phyloP scores from a whole-genome alignment of 2,329 filamentous ascomycete genomes.

The Colletotrichum tropicale region DNA sequence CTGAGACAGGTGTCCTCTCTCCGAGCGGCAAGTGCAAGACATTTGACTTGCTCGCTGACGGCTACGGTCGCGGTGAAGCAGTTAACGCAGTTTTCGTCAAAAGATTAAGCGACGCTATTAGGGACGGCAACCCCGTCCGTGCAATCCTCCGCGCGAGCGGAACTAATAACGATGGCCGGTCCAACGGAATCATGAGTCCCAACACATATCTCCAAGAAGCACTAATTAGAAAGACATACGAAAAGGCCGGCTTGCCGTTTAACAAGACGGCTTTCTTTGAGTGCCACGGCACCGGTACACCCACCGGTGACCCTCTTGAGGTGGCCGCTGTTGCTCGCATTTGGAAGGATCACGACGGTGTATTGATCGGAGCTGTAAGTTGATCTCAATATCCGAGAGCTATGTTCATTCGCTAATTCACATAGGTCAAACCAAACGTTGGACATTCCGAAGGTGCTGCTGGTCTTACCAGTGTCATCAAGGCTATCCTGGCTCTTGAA shows the following conservation, averaged over 20 bases:
- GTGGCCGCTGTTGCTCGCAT: conserved; percentile 32
- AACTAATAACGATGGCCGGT: conserved; percentile 39
- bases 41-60: conserved; percentile 46
- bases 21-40: conserved; percentile 29
- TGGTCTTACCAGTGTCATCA: conserved; percentile 35
- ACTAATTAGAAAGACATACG: conserved; percentile 32
- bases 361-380: conserved; percentile 32
- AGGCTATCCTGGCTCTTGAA: conserved; percentile 30
- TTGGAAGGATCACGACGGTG: conserved; percentile 22
- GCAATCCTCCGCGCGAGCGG: conserved; percentile 32
- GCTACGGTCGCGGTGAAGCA: conserved; percentile 47
- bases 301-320: conserved; percentile 41
- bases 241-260: conserved; percentile 16
- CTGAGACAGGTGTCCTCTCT: conserved; percentile 29
- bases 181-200: conserved; percentile 42
- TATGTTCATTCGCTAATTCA: not conserved
- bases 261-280: conserved; percentile 28
- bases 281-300: conserved; percentile 44
- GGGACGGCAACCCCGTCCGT: conserved; percentile 40
- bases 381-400: accelerated
- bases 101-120: conserved; percentile 40
- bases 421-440: conserved; percentile 39
- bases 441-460: conserved; percentile 40
- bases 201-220: conserved; percentile 29
- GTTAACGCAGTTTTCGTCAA: conserved; percentile 43